These are phyloP conservation scores for Bryoglossum gracile DNA, from an alignment of 495 filamentous ascomycete genomes.

Conservation along the genomic window DNA sequence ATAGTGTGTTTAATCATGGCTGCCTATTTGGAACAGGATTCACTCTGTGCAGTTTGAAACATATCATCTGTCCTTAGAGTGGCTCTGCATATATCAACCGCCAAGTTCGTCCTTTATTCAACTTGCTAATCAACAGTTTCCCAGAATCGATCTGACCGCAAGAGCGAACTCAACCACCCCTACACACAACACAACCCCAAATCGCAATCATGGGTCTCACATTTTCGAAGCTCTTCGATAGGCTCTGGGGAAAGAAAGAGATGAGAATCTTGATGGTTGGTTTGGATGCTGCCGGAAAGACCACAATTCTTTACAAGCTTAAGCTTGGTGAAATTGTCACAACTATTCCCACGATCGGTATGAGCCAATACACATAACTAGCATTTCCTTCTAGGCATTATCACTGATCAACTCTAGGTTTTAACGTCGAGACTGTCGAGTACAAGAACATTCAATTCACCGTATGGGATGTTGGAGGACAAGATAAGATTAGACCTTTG, in stretches of 20 bases:
- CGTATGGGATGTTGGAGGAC: slow-evolving; percentile 99
- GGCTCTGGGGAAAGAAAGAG: slow-evolving; percentile 98
- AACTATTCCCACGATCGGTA: slow-evolving; percentile 98
- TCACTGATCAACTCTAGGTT: slow-evolving; percentile 51
- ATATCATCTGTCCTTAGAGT: slow-evolving; percentile 30
- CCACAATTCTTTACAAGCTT: slow-evolving; percentile 99
- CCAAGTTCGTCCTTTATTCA: slow-evolving; percentile 3
- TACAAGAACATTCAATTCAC: slow-evolving; percentile 99
- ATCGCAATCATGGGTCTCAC: slow-evolving; percentile 84
- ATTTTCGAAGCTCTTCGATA: slow-evolving; percentile 88
- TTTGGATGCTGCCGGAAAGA: slow-evolving; percentile 98
- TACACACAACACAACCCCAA: slow-evolving; percentile 18
- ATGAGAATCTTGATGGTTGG: slow-evolving; percentile 99
- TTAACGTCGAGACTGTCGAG: slow-evolving; percentile 99
- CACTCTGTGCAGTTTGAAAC: neutral
- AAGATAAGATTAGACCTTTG: slow-evolving; percentile 99
- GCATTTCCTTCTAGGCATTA: neutral
- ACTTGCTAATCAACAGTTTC: slow-evolving; percentile 21
- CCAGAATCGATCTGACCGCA: slow-evolving; percentile 27
- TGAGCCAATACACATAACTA: slow-evolving; percentile 34
- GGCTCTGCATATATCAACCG: slow-evolving; percentile 21
- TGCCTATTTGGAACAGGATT: slow-evolving; percentile 17
- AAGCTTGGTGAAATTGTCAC: slow-evolving; percentile 99
- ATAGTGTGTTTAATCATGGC: slow-evolving; percentile 14
- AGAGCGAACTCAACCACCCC: slow-evolving; percentile 26